Evolutionary conservation across 345 rosid genomes (phyloP).

Genomic region (Crucihimalaya himalaica): DNA sequence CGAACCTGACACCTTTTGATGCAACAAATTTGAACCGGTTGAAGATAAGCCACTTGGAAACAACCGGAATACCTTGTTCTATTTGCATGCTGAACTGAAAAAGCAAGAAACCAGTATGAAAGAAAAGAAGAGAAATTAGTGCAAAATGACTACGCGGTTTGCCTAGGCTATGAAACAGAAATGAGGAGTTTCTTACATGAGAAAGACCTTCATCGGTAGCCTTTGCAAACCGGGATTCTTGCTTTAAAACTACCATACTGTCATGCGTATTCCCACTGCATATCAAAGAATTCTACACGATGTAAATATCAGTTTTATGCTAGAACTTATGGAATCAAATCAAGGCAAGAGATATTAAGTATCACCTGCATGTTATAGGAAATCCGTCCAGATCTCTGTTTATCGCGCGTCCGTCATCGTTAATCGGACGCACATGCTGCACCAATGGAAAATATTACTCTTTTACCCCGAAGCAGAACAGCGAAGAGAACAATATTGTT

Average conservation of each 20-base stretch:
- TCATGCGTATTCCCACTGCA: conserved; percentile 82
- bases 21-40: conserved; percentile 86
- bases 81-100: conserved; percentile 82
- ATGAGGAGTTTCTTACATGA: conserved; percentile 55
- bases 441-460: not conserved
- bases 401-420: conserved; percentile 85
- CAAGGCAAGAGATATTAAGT: conserved; percentile 19
- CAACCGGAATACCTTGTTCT: conserved; percentile 94
- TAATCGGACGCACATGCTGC: conserved; percentile 84
- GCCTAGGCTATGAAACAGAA: not conserved
- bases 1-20: conserved; percentile 82
- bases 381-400: conserved; percentile 83
- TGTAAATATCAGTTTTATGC: conserved; percentile 37
- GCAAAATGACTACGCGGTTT: not conserved
- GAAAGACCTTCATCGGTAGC: conserved; percentile 79
- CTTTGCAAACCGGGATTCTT: conserved; percentile 83
- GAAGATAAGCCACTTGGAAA: conserved; percentile 89
- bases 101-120: conserved; percentile 31
- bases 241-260: conserved; percentile 91
- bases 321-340: conserved; percentile 19
- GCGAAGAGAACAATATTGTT: not conserved
- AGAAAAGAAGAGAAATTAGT: not conserved
- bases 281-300: conserved; percentile 35
- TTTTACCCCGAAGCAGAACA: not conserved
- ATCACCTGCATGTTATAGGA: conserved; percentile 89